phyloP scores from a whole-genome alignment of 768 basidiomycete species.

The Lentinus tigrinus region DNA sequence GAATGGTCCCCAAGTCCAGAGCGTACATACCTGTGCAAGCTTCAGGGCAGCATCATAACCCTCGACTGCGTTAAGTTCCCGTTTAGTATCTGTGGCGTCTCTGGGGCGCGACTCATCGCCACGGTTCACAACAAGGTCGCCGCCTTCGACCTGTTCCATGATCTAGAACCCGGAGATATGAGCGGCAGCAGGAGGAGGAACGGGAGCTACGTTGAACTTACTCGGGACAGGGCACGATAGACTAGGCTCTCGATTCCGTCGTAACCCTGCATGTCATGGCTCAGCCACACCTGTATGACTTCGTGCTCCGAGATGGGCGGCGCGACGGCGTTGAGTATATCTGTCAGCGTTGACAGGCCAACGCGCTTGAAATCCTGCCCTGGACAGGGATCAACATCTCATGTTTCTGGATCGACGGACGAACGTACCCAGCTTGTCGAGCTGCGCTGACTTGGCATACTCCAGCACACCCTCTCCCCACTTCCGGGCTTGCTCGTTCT shows the following conservation, averaged over 20 bases:
- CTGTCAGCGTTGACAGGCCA: slow-evolving; percentile 84
- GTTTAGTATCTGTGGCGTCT: slow-evolving; percentile 42
- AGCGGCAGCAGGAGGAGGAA: not conserved
- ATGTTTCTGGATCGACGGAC: not conserved
- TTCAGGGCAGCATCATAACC: slow-evolving; percentile 83
- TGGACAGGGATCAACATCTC: slow-evolving; percentile 30
- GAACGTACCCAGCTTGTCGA: slow-evolving; percentile 82
- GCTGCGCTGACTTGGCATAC: slow-evolving; percentile 82
- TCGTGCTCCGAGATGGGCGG: slow-evolving; percentile 99
- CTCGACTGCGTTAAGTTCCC: slow-evolving; percentile 82
- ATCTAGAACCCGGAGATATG: slow-evolving; percentile 43
- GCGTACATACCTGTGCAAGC: slow-evolving; percentile 65
- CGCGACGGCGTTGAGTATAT: slow-evolving; percentile 93
- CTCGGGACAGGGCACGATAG: slow-evolving; percentile 81
- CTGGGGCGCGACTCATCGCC: slow-evolving; percentile 77
- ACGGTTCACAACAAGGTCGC: slow-evolving; percentile 84
- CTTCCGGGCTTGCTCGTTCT: slow-evolving; percentile 84
- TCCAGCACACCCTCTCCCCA: slow-evolving; percentile 85
- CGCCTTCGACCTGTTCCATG: slow-evolving; percentile 93
- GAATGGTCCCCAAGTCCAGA: slow-evolving; percentile 1
- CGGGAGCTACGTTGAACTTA: slow-evolving; percentile 34
- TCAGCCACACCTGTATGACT: slow-evolving; percentile 93
- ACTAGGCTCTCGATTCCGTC: slow-evolving; percentile 94
- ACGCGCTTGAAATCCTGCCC: slow-evolving; percentile 89
- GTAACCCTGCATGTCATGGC: slow-evolving; percentile 96